Evolutionary conservation across 179 eudicot genomes (phyloP).

Genomic region (Amaranthus tricolor): DNA sequence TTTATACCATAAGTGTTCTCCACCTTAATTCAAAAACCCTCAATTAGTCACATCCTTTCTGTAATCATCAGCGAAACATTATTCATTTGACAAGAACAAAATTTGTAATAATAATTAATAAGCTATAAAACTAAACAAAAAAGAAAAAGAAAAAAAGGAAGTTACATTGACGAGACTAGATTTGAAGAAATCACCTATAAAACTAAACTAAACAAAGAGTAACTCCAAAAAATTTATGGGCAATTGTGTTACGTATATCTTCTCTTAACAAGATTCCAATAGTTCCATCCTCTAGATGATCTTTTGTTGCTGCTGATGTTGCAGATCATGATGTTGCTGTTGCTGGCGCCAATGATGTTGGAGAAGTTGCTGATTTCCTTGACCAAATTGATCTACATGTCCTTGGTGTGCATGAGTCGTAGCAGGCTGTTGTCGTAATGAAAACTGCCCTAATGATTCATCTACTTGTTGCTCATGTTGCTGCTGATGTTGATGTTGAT

Average conservation of each 20-base stretch:
- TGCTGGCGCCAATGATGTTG: too few relatives aligned
- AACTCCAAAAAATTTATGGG: not conserved
- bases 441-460: slow-evolving; percentile 32
- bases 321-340: too few relatives aligned
- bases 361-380: slow-evolving; percentile 15
- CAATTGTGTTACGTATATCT: not conserved
- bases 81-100: not conserved
- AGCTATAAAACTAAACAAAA: not conserved
- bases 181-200: not conserved
- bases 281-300: slow-evolving; percentile 46
- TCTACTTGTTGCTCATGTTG: too few relatives aligned
- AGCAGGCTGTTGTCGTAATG: slow-evolving; percentile 42
- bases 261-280: slow-evolving; percentile 23
- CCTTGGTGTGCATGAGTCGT: slow-evolving; percentile 16
- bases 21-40: not conserved
- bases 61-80: not conserved
- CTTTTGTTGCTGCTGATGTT: slow-evolving; percentile 32
- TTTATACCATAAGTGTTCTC: not conserved
- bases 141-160: not conserved
- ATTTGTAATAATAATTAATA: too few relatives aligned
- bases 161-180: not conserved
- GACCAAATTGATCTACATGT: slow-evolving; percentile 16
- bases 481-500: too few relatives aligned
- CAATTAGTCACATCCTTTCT: not conserved
- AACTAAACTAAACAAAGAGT: not conserved